These are phyloP conservation scores for Beverwykella pulmonaria DNA, from an alignment of 495 filamentous ascomycete species.

Conservation along the genomic window DNA sequence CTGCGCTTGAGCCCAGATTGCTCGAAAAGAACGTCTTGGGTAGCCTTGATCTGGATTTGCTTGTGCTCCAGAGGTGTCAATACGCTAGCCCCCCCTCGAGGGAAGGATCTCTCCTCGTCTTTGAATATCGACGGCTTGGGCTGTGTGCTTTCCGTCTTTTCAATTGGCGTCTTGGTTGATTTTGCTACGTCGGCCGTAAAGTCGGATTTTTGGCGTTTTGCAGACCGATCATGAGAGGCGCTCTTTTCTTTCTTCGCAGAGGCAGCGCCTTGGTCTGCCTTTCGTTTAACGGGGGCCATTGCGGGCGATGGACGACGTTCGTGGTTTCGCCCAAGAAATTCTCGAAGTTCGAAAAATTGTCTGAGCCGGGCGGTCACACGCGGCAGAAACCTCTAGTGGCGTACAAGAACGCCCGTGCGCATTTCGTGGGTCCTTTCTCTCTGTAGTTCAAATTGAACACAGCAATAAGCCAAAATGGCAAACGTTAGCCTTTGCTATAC, in stretches of 20 bases:
- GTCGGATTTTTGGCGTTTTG: slow-evolving; percentile 36
- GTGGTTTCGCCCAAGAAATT: not conserved
- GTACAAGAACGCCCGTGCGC: not conserved
- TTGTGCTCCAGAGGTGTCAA: slow-evolving; percentile 93
- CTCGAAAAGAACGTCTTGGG: slow-evolving; percentile 90
- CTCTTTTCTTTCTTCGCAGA: slow-evolving; percentile 6
- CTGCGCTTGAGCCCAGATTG: slow-evolving; percentile 60
- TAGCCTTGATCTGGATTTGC: slow-evolving; percentile 93
- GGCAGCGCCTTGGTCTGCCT: slow-evolving; percentile 19
- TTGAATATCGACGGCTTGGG: slow-evolving; percentile 53
- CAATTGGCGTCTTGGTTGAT: slow-evolving; percentile 10
- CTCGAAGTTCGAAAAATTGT: not conserved
- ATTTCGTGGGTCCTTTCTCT: too few relatives aligned
- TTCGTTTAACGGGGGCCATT: slow-evolving; percentile 34
- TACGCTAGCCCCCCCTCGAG: slow-evolving; percentile 86
- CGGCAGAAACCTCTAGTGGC: not conserved
- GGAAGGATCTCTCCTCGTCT: slow-evolving; percentile 86
- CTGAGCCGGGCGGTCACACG: not conserved
- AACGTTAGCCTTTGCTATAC: too few relatives aligned
- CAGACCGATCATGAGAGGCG: slow-evolving; percentile 20
- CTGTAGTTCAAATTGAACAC: too few relatives aligned
- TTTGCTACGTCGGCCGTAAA: slow-evolving; percentile 10
- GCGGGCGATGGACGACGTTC: not conserved
- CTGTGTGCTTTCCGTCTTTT: slow-evolving; percentile 17
- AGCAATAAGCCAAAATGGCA: too few relatives aligned